Evolutionary conservation across 2,329 filamentous ascomycete species (phyloP), one percentile per base, ranked within the genome.

Genomic region (Lachnellula hyalina): DNA sequence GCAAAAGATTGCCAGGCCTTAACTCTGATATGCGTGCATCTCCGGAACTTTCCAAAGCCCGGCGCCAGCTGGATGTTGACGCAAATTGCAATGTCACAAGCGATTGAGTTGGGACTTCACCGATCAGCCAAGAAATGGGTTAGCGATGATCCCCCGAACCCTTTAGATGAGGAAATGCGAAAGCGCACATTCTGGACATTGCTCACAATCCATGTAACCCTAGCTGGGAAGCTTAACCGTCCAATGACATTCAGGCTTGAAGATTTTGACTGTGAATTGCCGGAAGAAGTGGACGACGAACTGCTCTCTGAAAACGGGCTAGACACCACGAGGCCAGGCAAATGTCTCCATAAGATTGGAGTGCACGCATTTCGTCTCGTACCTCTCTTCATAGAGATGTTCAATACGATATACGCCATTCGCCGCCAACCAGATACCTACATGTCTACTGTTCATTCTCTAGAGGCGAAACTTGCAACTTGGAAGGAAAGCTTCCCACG

Each of bases 121-220:
- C 80, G 89, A 41, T 85, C 84, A n/a, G 77, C 79, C 12, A 85
- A 83, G 60, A 77, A 79, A 47, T 83, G 81, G 77, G 71, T 72
- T 17, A 69, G 75, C 14, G 69, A 73, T 1, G 63, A 69, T 1
- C 73, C 72, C 32, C 69, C 73, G 47, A 79, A 76, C 63, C 67
- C 73, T n/a, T 76, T 91, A 1, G 82, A 87, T 5, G 81, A 88
- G 56, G 89, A 95, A 68, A 78, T 92, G 70, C 80, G 89, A 23
- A 92, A 92, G 72, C 79, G 90, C 15, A 78, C 85, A 0, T 95
- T 90, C 76, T 95, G 89, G 87, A 78, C 78, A 5, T 77, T 92
- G 11, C 72, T 91, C 41, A 75, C 79, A 5, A 76, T 91, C 14
- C 79, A 84, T 56, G 77, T 88, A 9, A 83, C 82, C n/a, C 74